A percentile compares a stretch with the other conserved stretches of the same genome.
Evolutionary conservation across 257 asterid genomes (phyloP).

Genomic region (Buddleja alternifolia): DNA sequence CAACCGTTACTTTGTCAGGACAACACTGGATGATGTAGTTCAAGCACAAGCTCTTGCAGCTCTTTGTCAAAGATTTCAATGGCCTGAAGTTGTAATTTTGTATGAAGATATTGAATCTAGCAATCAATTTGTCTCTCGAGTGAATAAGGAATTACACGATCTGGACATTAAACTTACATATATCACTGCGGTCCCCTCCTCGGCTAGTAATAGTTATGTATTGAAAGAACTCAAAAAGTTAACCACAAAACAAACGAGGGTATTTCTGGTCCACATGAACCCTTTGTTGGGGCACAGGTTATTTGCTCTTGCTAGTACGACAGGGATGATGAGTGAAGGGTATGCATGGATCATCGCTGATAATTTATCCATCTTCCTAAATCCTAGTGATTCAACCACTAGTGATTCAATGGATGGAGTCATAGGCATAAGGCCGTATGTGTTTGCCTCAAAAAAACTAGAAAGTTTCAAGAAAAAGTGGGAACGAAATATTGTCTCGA

Average conservation of each 20-base stretch:
- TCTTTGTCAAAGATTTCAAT: constrained; percentile 40
- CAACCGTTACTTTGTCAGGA: constrained; percentile 25
- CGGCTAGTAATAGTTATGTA: constrained; percentile 24
- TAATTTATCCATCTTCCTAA: constrained; percentile 49
- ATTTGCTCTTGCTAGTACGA: constrained; percentile 33
- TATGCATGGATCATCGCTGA: constrained; percentile 61
- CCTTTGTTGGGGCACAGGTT: constrained; percentile 40
- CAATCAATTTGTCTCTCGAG: constrained; percentile 34
- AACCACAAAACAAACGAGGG: constrained; percentile 32
- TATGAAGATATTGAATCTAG: constrained; percentile 46
- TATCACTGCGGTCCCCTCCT: constrained; percentile 30
- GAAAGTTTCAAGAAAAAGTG: constrained; percentile 45
- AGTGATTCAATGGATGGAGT: constrained; percentile 67
- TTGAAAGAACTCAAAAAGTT: constrained; percentile 26
- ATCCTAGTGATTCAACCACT: constrained; percentile 28
- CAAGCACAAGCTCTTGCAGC: constrained; percentile 50
- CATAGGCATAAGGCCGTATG: constrained; percentile 57
- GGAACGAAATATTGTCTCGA: constrained; percentile 38
- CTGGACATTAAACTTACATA: constrained; percentile 23
- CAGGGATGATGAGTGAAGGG: constrained; percentile 49
- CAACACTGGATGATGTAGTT: constrained; percentile 30
- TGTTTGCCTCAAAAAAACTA: constrained; percentile 31
- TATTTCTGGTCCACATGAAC: constrained; percentile 51
- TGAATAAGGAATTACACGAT: constrained; percentile 35
- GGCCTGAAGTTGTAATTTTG: constrained; percentile 44